These are phyloP conservation scores for Puccinia horiana DNA, from an alignment of 1,284 basidiomycete species.

Conservation along the genomic window DNA sequence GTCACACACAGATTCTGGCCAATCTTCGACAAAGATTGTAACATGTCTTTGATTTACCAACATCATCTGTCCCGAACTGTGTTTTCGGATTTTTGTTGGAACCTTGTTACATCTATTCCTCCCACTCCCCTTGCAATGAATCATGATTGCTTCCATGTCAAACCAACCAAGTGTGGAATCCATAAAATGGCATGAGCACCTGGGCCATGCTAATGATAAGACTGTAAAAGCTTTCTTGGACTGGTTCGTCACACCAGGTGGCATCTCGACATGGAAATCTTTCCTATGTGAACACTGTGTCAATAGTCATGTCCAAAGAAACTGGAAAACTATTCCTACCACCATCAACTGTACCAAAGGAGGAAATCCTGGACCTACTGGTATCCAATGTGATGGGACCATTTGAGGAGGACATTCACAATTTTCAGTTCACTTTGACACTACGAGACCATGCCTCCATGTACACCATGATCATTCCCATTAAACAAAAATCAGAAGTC, in stretches of 20 bases:
- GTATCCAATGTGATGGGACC: slow-evolving; percentile 18
- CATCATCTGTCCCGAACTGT: background rate
- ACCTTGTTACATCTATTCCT: background rate
- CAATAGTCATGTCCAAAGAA: background rate
- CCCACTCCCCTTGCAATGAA: background rate
- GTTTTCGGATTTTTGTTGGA: background rate
- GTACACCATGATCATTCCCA: background rate
- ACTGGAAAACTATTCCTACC: background rate
- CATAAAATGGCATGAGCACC: background rate
- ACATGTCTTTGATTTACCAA: background rate
- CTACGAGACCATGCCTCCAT: background rate
- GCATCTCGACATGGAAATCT: background rate
- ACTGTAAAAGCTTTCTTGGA: background rate
- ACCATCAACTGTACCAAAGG: background rate
- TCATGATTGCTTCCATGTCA: background rate
- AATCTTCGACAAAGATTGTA: background rate
- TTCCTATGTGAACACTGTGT: slow-evolving; percentile 23
- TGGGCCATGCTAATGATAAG: background rate
- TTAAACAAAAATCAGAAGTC: background rate
- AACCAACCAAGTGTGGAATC: background rate
- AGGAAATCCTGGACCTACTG: background rate
- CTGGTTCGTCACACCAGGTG: background rate
- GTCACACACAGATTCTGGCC: background rate
- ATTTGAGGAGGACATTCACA: background rate
- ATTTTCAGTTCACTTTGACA: background rate